phyloP scores from a whole-genome alignment of 768 basidiomycete genomes.

The Heimioporus sp. region DNA sequence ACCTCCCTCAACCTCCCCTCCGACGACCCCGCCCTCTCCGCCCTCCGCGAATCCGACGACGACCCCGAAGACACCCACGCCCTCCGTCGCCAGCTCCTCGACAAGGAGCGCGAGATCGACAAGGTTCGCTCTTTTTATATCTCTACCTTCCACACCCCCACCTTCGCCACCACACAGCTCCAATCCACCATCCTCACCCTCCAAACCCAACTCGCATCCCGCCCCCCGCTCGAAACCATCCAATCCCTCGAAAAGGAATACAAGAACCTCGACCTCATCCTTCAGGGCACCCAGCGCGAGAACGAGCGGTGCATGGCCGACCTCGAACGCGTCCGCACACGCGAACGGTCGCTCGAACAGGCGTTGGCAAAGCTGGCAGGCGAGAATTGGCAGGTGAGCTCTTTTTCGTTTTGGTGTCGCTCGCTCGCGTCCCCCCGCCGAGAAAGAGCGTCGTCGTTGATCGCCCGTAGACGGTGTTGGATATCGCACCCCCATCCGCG shows the following conservation, averaged over 20 bases:
- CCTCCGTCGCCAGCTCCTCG: conserved; percentile 60
- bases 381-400: conserved; percentile 76
- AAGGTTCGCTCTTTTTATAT: conserved; percentile 42
- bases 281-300: conserved; percentile 81
- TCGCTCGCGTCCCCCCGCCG: too few relatives aligned
- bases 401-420: background rate
- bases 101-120: conserved; percentile 70
- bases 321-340: conserved; percentile 63
- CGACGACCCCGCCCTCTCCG: conserved; percentile 54
- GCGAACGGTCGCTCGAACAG: conserved; percentile 75
- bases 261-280: conserved; percentile 69
- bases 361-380: conserved; percentile 70
- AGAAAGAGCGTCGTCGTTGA: background rate
- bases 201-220: conserved; percentile 60
- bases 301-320: conserved; percentile 85
- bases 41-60: conserved; percentile 59
- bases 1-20: conserved; percentile 15
- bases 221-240: conserved; percentile 67
- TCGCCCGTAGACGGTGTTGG: conserved; percentile 28
- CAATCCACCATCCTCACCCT: conserved; percentile 60
- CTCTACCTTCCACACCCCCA: background rate
- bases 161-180: conserved; percentile 39
- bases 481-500: conserved; percentile 35
- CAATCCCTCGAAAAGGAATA: conserved; percentile 70
- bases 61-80: conserved; percentile 54